Evolutionary conservation across 345 rosid species (phyloP), one percentile per base, ranked within the genome.

Genomic region (Eucalyptus pauciflora): DNA sequence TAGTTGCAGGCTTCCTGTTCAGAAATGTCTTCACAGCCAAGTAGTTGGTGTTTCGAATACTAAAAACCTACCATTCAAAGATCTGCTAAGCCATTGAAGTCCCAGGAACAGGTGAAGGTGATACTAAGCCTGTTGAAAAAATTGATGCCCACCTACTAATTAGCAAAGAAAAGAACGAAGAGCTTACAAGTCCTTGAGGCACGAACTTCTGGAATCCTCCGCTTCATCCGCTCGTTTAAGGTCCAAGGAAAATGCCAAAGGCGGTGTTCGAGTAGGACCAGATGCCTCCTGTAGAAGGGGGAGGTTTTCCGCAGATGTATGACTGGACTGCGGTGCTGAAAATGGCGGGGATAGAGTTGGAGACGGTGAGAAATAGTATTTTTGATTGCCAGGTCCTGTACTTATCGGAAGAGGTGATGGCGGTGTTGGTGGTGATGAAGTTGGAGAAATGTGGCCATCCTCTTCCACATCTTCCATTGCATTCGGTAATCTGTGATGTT

Each of bases 341-440:
- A 94, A 94, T 17, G 95, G 96, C 29, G 96, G 96, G 10, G 96
- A 92, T 9, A 92, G 90, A 25, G 93, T 89, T 2, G 94, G 92
- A 46, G 96, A 94, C 1, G 91, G 90, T 13, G 93, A 90, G 89
- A 94, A 92, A 5, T 15, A 43, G 91, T 93, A 94, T 64, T 60
- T 91, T 10, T 86, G 93, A 69, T 93, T 90, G 87, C 94, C 95
- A 22, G 96, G 93, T 25, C 96, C 95, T 1, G 91, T 90, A 79
- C 96, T 94, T n/a, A 93, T 13, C 16, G 96, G 96, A 3, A 93
- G 95, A 58, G 96, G 96, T n/a, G 96, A 93, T 24, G 96, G 94
- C 13, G 96, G 96, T 13, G 96, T 92, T 64, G 94, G 95, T 8
- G 96, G 96, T 3, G 95, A 90, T 17, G 95, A 91, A 1, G 94